These are phyloP conservation scores for Fraxinus excelsior DNA, from an alignment of 257 asterid species.

Conservation along the genomic window DNA sequence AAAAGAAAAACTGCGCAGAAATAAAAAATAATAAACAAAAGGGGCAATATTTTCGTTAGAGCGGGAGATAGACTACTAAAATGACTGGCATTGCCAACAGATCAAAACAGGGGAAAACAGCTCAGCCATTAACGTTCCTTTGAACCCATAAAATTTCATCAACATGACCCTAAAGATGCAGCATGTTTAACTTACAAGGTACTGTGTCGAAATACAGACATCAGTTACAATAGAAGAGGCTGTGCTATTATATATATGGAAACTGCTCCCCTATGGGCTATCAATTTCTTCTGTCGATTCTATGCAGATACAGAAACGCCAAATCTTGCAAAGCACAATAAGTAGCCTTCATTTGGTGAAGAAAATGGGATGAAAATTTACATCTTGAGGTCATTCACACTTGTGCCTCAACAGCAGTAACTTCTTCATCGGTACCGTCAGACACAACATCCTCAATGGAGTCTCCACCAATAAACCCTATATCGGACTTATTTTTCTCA, in stretches of 20 bases:
- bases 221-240: background rate
- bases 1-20: background rate
- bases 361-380: constrained; percentile 6
- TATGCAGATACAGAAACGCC: constrained; percentile 8
- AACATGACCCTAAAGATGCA: background rate
- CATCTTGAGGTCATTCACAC: background rate
- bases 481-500: constrained; percentile 34
- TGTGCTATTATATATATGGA: background rate
- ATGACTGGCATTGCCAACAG: background rate
- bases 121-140: background rate
- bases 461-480: constrained; percentile 32
- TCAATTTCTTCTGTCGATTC: constrained; percentile 1
- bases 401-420: constrained; percentile 61
- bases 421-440: constrained; percentile 65
- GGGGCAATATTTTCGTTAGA: background rate
- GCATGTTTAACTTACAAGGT: background rate
- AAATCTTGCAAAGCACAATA: background rate
- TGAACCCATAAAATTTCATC: background rate
- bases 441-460: constrained; percentile 46
- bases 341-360: background rate
- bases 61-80: background rate
- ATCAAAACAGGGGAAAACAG: background rate
- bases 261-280: background rate
- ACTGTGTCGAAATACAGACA: background rate
- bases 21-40: background rate